Base-by-base conservation (phyloP, 2,329 filamentous ascomycete genomes). In the Cytospora piceae region DNA sequence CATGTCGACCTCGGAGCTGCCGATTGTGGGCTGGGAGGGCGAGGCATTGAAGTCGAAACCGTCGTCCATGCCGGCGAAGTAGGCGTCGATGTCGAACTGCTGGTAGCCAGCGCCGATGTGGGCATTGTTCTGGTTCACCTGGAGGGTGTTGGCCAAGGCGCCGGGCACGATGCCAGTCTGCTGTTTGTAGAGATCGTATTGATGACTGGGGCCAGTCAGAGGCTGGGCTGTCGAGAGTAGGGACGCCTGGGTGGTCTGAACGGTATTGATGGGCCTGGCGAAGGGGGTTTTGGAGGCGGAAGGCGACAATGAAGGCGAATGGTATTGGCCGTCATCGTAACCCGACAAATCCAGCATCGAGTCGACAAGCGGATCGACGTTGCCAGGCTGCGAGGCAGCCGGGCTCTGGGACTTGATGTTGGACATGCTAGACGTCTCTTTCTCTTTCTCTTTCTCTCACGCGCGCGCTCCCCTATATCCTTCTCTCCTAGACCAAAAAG, bases 161-260 rank as follows among this genome's bases (percentile, higher is more conserved):
- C 93, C 93, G 1, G 92, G 90, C 0, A 95, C 92, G 34, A 97
- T 88, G 69, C 94, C 93, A 4, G 95, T 97, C 81, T 97, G 94
- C 77, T 99, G 95, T 80, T 93, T 92, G 82, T 97, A 96, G 74
- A 92, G 88, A 73, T 93, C 92, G 82, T 98, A 98, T 79, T 96
- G 92, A 80, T 97, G 94, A 77, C 93, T 97, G 11, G 95, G 94
- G 42, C 88, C 92, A 57, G 87, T 88, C 74, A 94, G 86, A 24
- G 84, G 84, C 68, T 89, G 85, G 31, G 73, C 77, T 63, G 82
- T 79, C 14, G 59, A 77, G 22, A 86, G 77, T 65, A 89, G 77
- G 42, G 81, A 78, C 4, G 82, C 79, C n/a, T 86, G 83, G 6
- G 86, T 83, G 64, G 82, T 55, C 58, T 67, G 62, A 9, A 65